A percentile compares a stretch with the other conserved stretches of the same genome.
Conservation (phyloP, 495 filamentous ascomycete species). For the Penicillium cataractarum region DNA sequence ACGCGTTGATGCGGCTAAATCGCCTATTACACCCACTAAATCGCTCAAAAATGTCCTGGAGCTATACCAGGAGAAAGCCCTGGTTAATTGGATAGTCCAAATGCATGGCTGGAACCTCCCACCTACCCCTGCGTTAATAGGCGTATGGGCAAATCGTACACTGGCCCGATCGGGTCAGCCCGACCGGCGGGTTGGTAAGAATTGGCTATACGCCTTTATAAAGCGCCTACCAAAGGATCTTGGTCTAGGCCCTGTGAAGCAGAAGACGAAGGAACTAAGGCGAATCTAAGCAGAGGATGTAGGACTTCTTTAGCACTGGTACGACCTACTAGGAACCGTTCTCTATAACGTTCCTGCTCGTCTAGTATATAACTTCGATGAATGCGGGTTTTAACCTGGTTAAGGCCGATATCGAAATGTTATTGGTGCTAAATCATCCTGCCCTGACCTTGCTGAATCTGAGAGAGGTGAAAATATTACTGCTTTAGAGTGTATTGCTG, state of each 20-base stretch:
- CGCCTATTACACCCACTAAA: neutral
- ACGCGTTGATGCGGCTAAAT: neutral
- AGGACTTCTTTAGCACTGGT: slow-evolving; percentile 1
- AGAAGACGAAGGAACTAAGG: slow-evolving; percentile 7
- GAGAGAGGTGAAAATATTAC: slow-evolving; percentile 5
- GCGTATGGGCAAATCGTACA: slow-evolving; percentile 1
- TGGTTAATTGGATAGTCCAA: slow-evolving; percentile 1
- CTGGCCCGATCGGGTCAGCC: neutral
- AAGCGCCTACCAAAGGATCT: neutral
- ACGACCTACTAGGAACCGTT: neutral
- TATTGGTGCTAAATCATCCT: neutral
- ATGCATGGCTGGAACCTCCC: slow-evolving; percentile 3
- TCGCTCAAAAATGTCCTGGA: neutral
- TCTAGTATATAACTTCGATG: slow-evolving; percentile 8
- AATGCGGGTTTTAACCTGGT: slow-evolving; percentile 8
- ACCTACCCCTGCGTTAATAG: neutral
- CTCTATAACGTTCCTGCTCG: neutral
- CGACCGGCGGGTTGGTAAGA: neutral
- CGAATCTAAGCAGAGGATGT: neutral
- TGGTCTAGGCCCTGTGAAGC: neutral
- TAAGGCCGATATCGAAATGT: neutral
- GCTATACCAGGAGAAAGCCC: neutral
- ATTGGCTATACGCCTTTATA: neutral
- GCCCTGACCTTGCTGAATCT: neutral
- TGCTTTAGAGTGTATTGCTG: slow-evolving; percentile 7